phyloP scores from a whole-genome alignment of 2,329 filamentous ascomycete genomes.

The Annulohypoxylon truncatum region DNA sequence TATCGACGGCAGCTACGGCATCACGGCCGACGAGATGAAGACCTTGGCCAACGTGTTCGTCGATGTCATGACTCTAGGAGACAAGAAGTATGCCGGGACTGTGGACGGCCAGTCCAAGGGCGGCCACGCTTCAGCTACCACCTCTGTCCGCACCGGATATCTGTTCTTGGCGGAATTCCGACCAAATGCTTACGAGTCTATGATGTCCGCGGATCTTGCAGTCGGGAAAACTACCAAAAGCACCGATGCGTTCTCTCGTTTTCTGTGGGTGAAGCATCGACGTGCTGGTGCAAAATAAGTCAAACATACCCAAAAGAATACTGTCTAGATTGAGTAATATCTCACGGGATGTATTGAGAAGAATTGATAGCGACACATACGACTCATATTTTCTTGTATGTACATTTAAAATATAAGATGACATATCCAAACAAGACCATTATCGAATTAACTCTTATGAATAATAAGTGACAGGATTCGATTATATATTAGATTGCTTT shows the following conservation, averaged over 20 bases:
- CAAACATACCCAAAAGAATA: neutral
- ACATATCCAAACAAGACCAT: neutral
- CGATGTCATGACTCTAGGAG: slow-evolving; percentile 39
- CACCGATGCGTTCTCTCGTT: slow-evolving; percentile 31
- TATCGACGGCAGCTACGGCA: slow-evolving; percentile 29
- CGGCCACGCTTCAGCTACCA: slow-evolving; percentile 22
- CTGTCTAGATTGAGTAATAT: neutral
- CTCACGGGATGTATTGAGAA: neutral
- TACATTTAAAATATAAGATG: neutral
- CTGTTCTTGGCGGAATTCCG: slow-evolving; percentile 36
- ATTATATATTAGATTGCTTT: neutral
- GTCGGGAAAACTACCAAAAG: slow-evolving; percentile 29
- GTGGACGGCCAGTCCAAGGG: slow-evolving; percentile 19
- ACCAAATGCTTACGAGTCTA: slow-evolving; percentile 31
- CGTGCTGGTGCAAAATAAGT: slow-evolving; percentile 18
- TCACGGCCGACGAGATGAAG: slow-evolving; percentile 37
- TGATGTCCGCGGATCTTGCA: slow-evolving; percentile 31
- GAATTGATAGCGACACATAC: neutral
- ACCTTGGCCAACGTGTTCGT: slow-evolving; percentile 40
- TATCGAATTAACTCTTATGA: neutral
- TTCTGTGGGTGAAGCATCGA: slow-evolving; percentile 36
- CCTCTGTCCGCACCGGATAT: slow-evolving; percentile 29
- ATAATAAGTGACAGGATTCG: neutral
- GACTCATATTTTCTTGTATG: neutral
- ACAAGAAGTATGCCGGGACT: slow-evolving; percentile 25